A percentile compares a stretch with the other conserved stretches of the same genome.
Evolutionary conservation across 306 rosid species (phyloP).

Genomic region (Cucurbita argyrosperma): DNA sequence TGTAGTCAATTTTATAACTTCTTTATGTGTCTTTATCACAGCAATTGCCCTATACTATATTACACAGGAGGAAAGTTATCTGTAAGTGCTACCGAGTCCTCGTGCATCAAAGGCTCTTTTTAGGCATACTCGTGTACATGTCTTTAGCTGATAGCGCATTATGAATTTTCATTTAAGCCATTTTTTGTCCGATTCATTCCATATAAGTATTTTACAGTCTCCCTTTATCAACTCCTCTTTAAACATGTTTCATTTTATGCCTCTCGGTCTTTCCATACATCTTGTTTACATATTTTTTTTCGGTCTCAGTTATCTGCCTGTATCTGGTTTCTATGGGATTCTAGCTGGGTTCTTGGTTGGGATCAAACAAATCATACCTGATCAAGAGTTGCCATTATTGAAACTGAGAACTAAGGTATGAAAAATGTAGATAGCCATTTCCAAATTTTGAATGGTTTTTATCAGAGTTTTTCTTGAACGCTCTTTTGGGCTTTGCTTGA

Average conservation of each 20-base stretch:
- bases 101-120: not conserved
- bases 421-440: not conserved
- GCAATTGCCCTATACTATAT: constrained; percentile 77
- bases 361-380: constrained; percentile 87
- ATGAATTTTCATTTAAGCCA: not conserved
- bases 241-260: not conserved
- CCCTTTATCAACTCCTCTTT: not conserved
- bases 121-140: constrained; percentile 1
- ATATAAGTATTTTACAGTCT: not conserved
- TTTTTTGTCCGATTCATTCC: not conserved
- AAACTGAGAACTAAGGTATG: constrained; percentile 67
- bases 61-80: constrained; percentile 54
- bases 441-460: not conserved
- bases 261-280: not conserved
- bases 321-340: constrained; percentile 87
- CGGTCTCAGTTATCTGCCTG: constrained; percentile 51
- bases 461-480: constrained; percentile 8
- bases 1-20: constrained; percentile 62
- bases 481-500: constrained; percentile 11
- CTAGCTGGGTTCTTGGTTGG: constrained; percentile 89
- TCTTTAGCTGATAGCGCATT: not conserved
- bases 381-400: constrained; percentile 67
- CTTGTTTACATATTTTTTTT: not conserved
- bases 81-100: constrained; percentile 40
- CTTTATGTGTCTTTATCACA: constrained; percentile 62